Conservation (phyloP, 2,329 filamentous ascomycete species). For the Penicillium sclerotigenum region DNA sequence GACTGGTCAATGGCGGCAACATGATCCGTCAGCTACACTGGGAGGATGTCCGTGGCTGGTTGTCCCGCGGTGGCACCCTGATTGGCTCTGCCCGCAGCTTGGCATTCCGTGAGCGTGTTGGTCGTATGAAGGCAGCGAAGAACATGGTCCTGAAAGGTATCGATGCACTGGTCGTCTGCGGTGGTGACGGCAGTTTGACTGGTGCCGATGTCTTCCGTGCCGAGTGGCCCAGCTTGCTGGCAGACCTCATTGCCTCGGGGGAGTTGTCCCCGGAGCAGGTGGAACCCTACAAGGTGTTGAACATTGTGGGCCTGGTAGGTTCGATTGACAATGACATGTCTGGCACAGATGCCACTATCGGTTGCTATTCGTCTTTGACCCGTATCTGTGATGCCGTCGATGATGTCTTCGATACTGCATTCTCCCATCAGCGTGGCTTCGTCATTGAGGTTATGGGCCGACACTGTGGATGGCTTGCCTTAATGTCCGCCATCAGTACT, state of each 20-base stretch:
- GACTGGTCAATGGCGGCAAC: conserved; percentile 81
- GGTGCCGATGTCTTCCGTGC: conserved; percentile 89
- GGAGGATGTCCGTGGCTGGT: conserved; percentile 91
- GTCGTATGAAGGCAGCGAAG: conserved; percentile 80
- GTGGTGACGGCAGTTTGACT: conserved; percentile 92
- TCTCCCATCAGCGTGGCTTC: conserved; percentile 93
- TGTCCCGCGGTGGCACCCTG: conserved; percentile 89
- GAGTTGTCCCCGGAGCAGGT: conserved; percentile 70
- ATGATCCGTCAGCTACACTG: conserved; percentile 85
- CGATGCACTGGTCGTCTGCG: conserved; percentile 93
- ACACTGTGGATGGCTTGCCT: conserved; percentile 94
- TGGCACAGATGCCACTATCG: conserved; percentile 94
- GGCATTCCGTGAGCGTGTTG: conserved; percentile 84
- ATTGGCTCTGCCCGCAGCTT: conserved; percentile 94
- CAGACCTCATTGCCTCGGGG: conserved; percentile 74
- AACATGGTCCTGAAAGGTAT: conserved; percentile 93
- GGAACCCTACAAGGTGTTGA: conserved; percentile 76
- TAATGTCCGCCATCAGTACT: conserved; percentile 93
- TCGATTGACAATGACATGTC: conserved; percentile 99
- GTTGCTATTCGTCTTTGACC: conserved; percentile 88
- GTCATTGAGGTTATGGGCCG: conserved; percentile 98
- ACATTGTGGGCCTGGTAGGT: conserved; percentile 93
- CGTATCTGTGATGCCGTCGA: conserved; percentile 95
- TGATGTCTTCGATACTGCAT: conserved; percentile 87
- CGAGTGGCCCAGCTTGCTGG: conserved; percentile 85